Percentiles rank a stretch among this genome's conserved stretches.
Evolutionary conservation across 495 filamentous ascomycete genomes (phyloP).

Genomic region (Annulohypoxylon bovei): DNA sequence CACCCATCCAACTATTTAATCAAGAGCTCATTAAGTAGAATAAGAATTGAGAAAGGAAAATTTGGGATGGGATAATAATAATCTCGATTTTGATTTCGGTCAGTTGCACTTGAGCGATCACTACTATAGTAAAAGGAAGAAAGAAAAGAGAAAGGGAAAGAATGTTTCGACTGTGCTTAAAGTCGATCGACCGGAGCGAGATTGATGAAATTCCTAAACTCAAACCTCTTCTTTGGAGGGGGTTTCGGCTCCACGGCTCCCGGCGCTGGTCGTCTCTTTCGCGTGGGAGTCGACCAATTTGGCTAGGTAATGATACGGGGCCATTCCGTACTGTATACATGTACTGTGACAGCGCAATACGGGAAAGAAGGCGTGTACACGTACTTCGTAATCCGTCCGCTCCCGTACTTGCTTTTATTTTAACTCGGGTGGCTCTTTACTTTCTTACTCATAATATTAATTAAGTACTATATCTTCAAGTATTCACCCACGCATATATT

Average conservation of each 20-base stretch:
- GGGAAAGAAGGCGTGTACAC: slow-evolving; percentile 35
- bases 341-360: slow-evolving; percentile 39
- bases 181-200: slow-evolving; percentile 25
- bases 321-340: slow-evolving; percentile 39
- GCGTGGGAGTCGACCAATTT: slow-evolving; percentile 43
- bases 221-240: slow-evolving; percentile 23
- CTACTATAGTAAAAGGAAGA: background rate
- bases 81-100: background rate
- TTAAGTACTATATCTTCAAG: background rate
- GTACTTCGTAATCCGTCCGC: slow-evolving; percentile 33
- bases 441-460: background rate
- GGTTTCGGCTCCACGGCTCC: slow-evolving; percentile 44
- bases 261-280: slow-evolving; percentile 43
- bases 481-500: background rate
- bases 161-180: background rate
- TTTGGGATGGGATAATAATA: background rate
- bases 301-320: slow-evolving; percentile 42
- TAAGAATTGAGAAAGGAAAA: background rate
- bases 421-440: slow-evolving; percentile 4
- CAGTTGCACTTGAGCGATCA: background rate
- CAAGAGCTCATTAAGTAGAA: background rate
- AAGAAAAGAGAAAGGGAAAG: background rate
- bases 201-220: slow-evolving; percentile 35
- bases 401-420: slow-evolving; percentile 25
- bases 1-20: slow-evolving; percentile 20